Evolutionary conservation across 768 basidiomycete genomes (phyloP).

Genomic region (Atractiella rhizophila): DNA sequence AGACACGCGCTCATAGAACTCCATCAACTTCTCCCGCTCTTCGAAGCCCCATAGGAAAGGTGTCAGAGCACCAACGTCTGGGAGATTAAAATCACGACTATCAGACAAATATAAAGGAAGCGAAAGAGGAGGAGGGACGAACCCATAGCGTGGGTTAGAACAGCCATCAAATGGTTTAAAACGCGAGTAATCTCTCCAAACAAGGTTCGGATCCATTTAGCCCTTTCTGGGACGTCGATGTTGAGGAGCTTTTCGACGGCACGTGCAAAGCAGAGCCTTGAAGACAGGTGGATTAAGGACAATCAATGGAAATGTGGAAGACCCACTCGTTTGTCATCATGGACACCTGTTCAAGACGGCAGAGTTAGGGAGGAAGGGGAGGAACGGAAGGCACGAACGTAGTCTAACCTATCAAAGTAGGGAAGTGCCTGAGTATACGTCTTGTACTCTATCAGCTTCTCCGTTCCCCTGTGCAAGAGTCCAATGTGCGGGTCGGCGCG

Average conservation of each 20-base stretch:
- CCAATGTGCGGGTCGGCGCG: constrained; percentile 42
- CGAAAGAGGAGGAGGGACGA: background rate
- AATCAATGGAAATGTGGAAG: no score
- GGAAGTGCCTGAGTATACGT: constrained; percentile 91
- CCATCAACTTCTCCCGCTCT: constrained; percentile 98
- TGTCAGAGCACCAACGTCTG: constrained; percentile 88
- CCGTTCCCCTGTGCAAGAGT: constrained; percentile 84
- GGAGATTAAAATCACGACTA: background rate
- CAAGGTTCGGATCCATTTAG: constrained; percentile 90
- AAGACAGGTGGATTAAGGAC: no score
- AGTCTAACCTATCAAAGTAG: constrained; percentile 96
- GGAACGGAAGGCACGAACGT: no score
- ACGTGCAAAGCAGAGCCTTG: constrained; percentile 81
- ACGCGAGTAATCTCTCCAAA: constrained; percentile 94
- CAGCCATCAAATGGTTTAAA: constrained; percentile 91
- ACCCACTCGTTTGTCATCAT: constrained; percentile 99
- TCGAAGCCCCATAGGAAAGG: constrained; percentile 99
- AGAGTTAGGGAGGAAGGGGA: no score
- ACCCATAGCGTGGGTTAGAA: constrained; percentile 58
- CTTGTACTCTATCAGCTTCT: constrained; percentile 97
- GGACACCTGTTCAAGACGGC: no score
- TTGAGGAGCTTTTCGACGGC: constrained; percentile 91
- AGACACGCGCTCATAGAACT: constrained; percentile 97
- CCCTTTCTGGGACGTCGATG: constrained; percentile 82
- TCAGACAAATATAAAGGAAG: background rate